phyloP scores from a whole-genome alignment of 2,329 filamentous ascomycete species.

The Septoria petroselini region DNA sequence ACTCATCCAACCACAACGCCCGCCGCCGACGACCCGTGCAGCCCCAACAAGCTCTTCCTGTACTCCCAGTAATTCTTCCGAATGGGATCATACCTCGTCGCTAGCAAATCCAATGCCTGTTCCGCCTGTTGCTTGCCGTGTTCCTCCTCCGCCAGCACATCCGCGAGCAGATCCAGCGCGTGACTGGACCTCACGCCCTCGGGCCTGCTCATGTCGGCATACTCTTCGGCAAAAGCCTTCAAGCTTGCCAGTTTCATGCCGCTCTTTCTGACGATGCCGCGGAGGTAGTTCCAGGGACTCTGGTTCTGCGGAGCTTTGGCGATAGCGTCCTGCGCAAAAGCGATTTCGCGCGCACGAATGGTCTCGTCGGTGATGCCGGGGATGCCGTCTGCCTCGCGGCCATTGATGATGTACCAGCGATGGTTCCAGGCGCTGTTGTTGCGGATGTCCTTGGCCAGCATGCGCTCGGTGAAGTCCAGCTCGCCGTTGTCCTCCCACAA shows the following conservation, averaged over 20 bases:
- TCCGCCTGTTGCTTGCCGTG: constrained; percentile 61
- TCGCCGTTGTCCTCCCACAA: constrained; percentile 54
- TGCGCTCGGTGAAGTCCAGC: constrained; percentile 65
- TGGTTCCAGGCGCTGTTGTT: constrained; percentile 99
- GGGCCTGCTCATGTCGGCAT: constrained; percentile 50
- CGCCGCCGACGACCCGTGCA: constrained; percentile 13
- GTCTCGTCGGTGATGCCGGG: constrained; percentile 45
- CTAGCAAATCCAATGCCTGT: constrained; percentile 68
- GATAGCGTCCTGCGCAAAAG: constrained; percentile 67
- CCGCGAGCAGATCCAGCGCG: constrained; percentile 68
- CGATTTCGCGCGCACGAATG: constrained; percentile 70
- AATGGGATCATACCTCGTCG: constrained; percentile 85
- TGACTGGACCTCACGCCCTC: constrained; percentile 57
- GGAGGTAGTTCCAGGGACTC: constrained; percentile 88
- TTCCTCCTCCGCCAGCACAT: constrained; percentile 56
- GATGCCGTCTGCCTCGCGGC: constrained; percentile 43
- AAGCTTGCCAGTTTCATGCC: constrained; percentile 50
- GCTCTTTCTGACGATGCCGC: constrained; percentile 69
- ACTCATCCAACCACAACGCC: neutral
- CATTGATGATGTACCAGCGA: constrained; percentile 89
- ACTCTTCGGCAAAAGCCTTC: constrained; percentile 54
- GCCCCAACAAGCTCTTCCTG: constrained; percentile 52
- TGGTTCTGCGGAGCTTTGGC: constrained; percentile 84
- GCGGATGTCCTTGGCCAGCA: constrained; percentile 76
- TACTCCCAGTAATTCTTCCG: constrained; percentile 91